These are phyloP conservation scores for Globisporangium nagaii DNA, from an alignment of 352 stramenopile genomes.

Conservation along the genomic window DNA sequence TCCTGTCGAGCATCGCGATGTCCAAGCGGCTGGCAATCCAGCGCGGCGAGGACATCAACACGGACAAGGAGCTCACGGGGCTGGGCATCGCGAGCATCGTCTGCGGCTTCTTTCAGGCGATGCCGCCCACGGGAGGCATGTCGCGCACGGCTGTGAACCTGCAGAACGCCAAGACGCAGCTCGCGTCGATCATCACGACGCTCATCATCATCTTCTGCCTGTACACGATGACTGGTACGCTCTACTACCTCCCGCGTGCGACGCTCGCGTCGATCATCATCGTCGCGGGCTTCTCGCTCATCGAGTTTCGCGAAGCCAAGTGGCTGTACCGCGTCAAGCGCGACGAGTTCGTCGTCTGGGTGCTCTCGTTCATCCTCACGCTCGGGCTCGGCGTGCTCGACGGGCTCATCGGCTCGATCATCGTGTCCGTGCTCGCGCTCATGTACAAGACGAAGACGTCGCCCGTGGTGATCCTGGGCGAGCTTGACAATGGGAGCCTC, in stretches of 20 bases:
- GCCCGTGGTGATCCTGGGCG: slow-evolving; percentile 27
- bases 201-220: slow-evolving; percentile 80
- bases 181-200: slow-evolving; percentile 79
- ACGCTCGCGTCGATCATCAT: slow-evolving; percentile 87
- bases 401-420: slow-evolving; percentile 43
- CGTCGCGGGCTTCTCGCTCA: slow-evolving; percentile 78
- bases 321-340: slow-evolving; percentile 65
- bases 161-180: slow-evolving; percentile 71
- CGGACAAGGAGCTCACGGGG: slow-evolving; percentile 82
- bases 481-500: slow-evolving; percentile 32
- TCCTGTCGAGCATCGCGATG: slow-evolving; percentile 87
- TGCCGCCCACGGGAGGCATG: slow-evolving; percentile 79
- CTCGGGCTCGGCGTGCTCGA: slow-evolving; percentile 41
- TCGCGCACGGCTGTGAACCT: slow-evolving; percentile 88
- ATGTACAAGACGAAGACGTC: slow-evolving; percentile 50
- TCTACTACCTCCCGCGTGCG: slow-evolving; percentile 80
- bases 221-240: slow-evolving; percentile 74
- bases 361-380: slow-evolving; percentile 42
- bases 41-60: slow-evolving; percentile 60
- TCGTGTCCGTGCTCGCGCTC: slow-evolving; percentile 46
- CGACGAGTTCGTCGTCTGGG: slow-evolving; percentile 55
- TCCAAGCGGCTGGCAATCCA: slow-evolving; percentile 73
- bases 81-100: slow-evolving; percentile 81
- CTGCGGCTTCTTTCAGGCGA: slow-evolving; percentile 78
- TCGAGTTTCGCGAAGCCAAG: slow-evolving; percentile 85